phyloP scores from a whole-genome alignment of 208 protist genomes.

The Acanthamoeba healyi region DNA sequence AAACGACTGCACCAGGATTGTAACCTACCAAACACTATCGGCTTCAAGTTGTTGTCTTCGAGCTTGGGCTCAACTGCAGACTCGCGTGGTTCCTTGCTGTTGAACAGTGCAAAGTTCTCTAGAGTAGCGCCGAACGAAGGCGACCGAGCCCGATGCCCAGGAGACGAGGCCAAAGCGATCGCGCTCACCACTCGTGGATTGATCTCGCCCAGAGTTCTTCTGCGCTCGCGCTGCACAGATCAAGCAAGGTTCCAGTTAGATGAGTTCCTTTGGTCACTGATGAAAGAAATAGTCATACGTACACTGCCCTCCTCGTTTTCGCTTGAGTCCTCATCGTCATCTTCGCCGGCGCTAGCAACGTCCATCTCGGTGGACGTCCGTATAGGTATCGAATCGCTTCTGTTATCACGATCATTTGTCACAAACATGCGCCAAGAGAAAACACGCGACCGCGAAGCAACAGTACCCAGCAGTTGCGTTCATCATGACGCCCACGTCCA shows the following conservation, averaged over 20 bases:
- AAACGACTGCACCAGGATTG: not conserved
- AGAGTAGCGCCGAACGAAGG: conserved; percentile 13
- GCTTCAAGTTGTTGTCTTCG: conserved; percentile 14
- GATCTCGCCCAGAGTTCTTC: not conserved
- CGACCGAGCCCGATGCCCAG: conserved; percentile 21
- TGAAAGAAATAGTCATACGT: not conserved
- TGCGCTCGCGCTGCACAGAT: not conserved
- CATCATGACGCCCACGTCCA: conserved; percentile 58
- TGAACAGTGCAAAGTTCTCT: not conserved
- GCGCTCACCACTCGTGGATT: not conserved
- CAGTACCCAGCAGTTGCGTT: not conserved
- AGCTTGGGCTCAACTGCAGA: not conserved
- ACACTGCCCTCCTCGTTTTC: not conserved
- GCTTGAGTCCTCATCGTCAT: not conserved
- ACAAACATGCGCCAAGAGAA: too few relatives aligned
- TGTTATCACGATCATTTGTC: too few relatives aligned
- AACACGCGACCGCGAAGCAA: too few relatives aligned
- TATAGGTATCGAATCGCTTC: not conserved
- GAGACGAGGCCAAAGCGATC: not conserved
- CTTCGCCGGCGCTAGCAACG: not conserved
- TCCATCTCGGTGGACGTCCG: not conserved
- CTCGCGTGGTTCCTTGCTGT: not conserved
- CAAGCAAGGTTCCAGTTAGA: not conserved
- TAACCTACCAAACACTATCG: conserved; percentile 3
- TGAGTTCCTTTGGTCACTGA: too few relatives aligned